Evolutionary conservation across 176 grass and related monocot genomes (phyloP).

Genomic region (Ampelocalamus luodianensis): DNA sequence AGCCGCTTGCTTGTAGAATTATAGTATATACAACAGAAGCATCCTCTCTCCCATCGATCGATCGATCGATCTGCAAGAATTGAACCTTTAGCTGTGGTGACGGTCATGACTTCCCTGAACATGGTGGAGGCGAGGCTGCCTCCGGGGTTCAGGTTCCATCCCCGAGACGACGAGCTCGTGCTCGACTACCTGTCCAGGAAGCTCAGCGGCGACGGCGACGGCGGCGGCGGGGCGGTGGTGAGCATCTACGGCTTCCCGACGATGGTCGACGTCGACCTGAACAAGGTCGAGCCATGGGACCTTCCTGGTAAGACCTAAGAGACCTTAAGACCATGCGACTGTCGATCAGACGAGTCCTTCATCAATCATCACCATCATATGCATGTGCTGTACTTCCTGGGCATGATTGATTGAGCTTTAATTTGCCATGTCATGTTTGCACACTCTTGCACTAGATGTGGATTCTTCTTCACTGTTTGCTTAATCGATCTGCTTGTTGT

Average conservation of each 20-base stretch:
- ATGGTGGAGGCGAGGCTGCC: conserved; percentile 89
- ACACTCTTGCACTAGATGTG: not conserved
- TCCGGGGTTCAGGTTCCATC: conserved; percentile 90
- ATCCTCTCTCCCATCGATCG: not conserved
- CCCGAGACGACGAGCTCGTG: conserved; percentile 90
- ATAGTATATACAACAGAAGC: conserved; percentile 30
- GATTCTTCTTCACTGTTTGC: not conserved
- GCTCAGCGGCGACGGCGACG: conserved; percentile 31
- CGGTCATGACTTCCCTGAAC: conserved; percentile 67
- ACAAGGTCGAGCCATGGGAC: conserved; percentile 92
- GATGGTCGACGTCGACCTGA: conserved; percentile 87
- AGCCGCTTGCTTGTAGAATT: not conserved
- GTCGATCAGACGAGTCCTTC: not conserved
- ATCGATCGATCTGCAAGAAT: not conserved
- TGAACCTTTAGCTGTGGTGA: not conserved
- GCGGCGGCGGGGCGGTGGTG: not conserved
- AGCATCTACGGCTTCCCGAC: conserved; percentile 61
- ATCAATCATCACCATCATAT: not conserved
- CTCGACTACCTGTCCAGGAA: conserved; percentile 84
- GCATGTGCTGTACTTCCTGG: not conserved
- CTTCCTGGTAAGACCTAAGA: conserved; percentile 73
- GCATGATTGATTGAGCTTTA: not conserved
- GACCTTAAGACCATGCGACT: not conserved
- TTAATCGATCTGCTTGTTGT: not conserved
- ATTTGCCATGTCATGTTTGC: not conserved